Base-by-base conservation (phyloP, 768 basidiomycete species). In the Agaricus subrufescens region DNA sequence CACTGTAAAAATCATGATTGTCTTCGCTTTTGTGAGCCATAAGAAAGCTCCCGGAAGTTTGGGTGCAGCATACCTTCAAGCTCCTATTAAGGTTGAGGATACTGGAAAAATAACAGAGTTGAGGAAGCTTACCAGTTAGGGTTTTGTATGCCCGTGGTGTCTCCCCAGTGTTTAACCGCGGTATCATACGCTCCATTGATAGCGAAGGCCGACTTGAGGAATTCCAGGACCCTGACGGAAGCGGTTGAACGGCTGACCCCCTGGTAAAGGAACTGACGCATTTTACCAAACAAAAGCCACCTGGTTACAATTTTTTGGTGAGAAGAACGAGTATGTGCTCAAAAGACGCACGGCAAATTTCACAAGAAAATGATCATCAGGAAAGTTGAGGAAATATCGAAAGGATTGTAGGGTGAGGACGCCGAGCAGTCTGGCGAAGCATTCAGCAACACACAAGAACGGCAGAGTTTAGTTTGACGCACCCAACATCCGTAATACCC, bases 401-500 rank as follows among this genome's bases (percentile, higher is more conserved):
- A 43, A 53, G 15, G 31, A 53, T 43, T 53, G 52, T 7, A 53
- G 31, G 44, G 43, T 53, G 10, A 26, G 34, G 11, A 53, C 43
- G 7, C 52, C 52, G 15, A 53, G 25, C 25, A 53, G 52, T 25
- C 52, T 53, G 23, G n/a, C 30, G 2, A 8, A 4, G 34, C 6
- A 8, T 3, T 25, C 23, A 34, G 34, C 7, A 26, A 26, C 10
- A 9, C 31, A 15, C n/a, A 34, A 19, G 9, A 11, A 26, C 11
- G 8, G 9, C 10, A 37, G 14, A 23, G 43, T 9, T 6, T 1
- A 10, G 25, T 26, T 23, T 19, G 23, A 53, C 52, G 25, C 34
- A 53, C 52, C 52, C 52, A 27, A 53, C 52, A 11, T 43, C 45
- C 15, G 52, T 43, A 15, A 53, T 53, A 11, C 44, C 52, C 1